Evolutionary conservation across 2,329 filamentous ascomycete genomes (phyloP).

Genomic region (Phaeoacremonium minimum): DNA sequence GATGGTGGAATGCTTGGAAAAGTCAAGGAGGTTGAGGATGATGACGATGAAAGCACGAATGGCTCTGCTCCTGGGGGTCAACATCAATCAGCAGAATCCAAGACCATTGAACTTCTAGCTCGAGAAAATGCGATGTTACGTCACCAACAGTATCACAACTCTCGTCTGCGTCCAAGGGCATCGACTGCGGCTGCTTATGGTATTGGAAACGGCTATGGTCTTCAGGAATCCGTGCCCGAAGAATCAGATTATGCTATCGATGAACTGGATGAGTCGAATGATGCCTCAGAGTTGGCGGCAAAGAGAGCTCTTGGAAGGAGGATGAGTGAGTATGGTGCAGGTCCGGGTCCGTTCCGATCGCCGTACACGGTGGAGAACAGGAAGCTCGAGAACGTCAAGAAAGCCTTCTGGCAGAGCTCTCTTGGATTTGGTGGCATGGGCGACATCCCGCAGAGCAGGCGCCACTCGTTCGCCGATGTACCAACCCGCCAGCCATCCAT

Average conservation of each 20-base stretch:
- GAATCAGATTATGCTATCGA: slow-evolving; percentile 71
- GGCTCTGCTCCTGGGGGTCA: slow-evolving; percentile 51
- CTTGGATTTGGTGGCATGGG: slow-evolving; percentile 59
- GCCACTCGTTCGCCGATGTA: slow-evolving; percentile 74
- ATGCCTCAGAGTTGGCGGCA: slow-evolving; percentile 40
- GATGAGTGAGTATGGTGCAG: slow-evolving; percentile 53
- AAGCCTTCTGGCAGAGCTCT: slow-evolving; percentile 67
- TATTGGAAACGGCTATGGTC: slow-evolving; percentile 51
- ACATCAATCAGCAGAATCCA: slow-evolving; percentile 52
- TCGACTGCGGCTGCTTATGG: slow-evolving; percentile 51
- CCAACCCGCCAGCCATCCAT: slow-evolving; percentile 61
- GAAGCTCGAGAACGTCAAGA: slow-evolving; percentile 62
- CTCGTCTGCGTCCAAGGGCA: slow-evolving; percentile 52
- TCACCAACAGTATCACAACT: slow-evolving; percentile 51
- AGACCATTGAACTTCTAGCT: slow-evolving; percentile 58
- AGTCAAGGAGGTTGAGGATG: slow-evolving; percentile 66
- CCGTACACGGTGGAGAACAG: slow-evolving; percentile 53
- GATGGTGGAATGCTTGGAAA: slow-evolving; percentile 61
- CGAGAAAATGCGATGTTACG: slow-evolving; percentile 61
- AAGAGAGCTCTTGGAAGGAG: slow-evolving; percentile 43
- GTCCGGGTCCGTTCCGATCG: slow-evolving; percentile 37
- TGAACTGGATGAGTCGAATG: slow-evolving; percentile 60
- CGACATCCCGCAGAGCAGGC: slow-evolving; percentile 67
- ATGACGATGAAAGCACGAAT: slow-evolving; percentile 53
- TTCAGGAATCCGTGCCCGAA: slow-evolving; percentile 57